Percentiles rank a stretch among this genome's conserved stretches.
Conservation (phyloP, 2,329 filamentous ascomycete species). For the Colletotrichum sp. region DNA sequence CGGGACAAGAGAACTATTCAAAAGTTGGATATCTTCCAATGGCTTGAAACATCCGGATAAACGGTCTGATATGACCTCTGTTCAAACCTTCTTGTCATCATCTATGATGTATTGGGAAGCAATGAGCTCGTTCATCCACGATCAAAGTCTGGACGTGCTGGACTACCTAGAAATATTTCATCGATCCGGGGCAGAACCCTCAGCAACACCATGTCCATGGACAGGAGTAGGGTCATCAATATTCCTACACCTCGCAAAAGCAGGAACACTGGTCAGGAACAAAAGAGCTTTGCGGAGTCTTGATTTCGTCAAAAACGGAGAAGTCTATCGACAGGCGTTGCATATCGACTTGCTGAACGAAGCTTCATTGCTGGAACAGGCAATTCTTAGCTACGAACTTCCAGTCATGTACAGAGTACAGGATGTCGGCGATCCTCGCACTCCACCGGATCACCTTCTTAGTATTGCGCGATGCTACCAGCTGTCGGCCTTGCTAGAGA, state of each 20-base stretch:
- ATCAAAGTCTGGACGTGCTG: not conserved
- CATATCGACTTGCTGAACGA: not conserved
- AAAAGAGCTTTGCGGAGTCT: not conserved
- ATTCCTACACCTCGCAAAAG: not conserved
- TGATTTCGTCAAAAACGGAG: not conserved
- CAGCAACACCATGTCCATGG: not conserved
- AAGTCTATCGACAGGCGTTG: not conserved
- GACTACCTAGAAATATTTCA: not conserved
- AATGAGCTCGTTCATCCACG: not conserved
- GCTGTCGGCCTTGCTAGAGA: not conserved
- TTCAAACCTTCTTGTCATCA: not conserved
- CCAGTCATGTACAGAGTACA: rapidly evolving
- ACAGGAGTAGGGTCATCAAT: not conserved
- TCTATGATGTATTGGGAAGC: not conserved
- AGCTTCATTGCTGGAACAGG: not conserved
- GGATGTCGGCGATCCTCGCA: not conserved
- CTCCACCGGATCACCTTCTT: rapidly evolving
- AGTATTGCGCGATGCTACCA: not conserved
- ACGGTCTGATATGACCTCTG: rapidly evolving
- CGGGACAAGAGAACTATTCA: not conserved
- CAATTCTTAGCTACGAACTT: not conserved
- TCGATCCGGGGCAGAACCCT: not conserved
- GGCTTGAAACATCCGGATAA: rapidly evolving
- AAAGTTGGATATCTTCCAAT: not conserved
- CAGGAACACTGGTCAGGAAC: not conserved